Evolutionary conservation across 208 protist genomes (phyloP).

Genomic region (Wallacemonas sp.): DNA sequence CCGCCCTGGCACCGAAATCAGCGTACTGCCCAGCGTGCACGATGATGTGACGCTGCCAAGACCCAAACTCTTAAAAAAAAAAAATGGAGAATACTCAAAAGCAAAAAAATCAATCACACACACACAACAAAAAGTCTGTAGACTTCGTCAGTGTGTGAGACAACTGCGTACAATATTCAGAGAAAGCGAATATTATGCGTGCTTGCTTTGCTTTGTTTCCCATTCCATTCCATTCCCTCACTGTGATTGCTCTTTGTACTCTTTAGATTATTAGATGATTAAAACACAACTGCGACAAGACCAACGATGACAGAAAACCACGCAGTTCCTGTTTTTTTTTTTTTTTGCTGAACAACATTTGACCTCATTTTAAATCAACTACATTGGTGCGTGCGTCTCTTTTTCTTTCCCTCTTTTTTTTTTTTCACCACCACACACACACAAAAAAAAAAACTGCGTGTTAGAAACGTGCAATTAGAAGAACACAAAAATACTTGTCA

Average conservation of each 20-base stretch:
- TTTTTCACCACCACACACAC: background rate
- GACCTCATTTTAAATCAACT: too few species aligned
- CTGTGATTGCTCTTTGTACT: too few species aligned
- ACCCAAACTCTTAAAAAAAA: background rate
- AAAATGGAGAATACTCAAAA: constrained; percentile 9
- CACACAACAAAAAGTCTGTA: background rate
- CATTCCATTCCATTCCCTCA: too few species aligned
- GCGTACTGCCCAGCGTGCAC: constrained; percentile 11
- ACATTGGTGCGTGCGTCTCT: background rate
- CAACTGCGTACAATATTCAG: background rate
- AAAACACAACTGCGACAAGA: too few species aligned
- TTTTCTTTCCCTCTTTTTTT: constrained; percentile 1
- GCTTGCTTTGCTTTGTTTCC: too few species aligned
- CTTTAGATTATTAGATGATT: too few species aligned
- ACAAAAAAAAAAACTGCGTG: background rate
- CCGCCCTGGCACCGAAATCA: background rate
- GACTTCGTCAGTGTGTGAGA: background rate
- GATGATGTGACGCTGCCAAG: constrained; percentile 18
- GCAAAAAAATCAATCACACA: constrained; percentile 11
- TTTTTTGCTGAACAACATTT: too few species aligned
- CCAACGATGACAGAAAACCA: too few species aligned
- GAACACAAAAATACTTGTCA: too few species aligned
- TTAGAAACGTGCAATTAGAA: too few species aligned
- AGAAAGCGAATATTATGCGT: background rate
- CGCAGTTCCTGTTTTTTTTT: background rate